Evolutionary conservation across 1,284 basidiomycete genomes (phyloP), one percentile per base, ranked within the genome.

Genomic region (Ceratobasidium sp.): DNA sequence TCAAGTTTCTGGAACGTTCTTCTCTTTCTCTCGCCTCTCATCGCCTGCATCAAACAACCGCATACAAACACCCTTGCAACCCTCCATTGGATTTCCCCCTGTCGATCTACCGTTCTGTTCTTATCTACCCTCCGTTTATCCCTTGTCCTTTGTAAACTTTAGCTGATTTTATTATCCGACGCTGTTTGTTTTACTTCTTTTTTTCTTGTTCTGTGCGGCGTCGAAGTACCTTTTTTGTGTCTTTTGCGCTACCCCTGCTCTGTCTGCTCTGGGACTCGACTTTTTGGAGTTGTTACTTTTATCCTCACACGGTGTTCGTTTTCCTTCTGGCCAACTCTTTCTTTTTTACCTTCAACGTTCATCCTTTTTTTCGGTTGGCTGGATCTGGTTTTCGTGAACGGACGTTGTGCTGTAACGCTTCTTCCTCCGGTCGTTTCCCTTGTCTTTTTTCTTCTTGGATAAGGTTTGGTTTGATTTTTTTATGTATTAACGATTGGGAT

Each of bases 121-220:
- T 61, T 61, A 64, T 64, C 33, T 67, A 26, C n/a, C n/a, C n/a
- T 50, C 65, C 56, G n/a, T 23, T 57, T 57, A 57, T 26, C 59
- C 17, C 17, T 42, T 67, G 48, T n/a, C 61, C 20, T 7, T 67
- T 67, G 65, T 50, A 67, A 67, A 48, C 46, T 52, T 33, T 67
- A 67, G 65, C n/a, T n/a, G 65, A 50, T 67, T 57, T 26, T 33
- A 50, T 66, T 67, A 67, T 50, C 12, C 65, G 65, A 33, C 65
- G 65, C 26, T 33, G 65, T 44, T 6, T 28, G 3, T 48, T 67
- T 50, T 26, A 50, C 20, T 50, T 67, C 26, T 64, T 44, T 44
- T 44, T 23, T 64, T 64, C 61, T 44, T 44, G 26, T 61, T 40
- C 59, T 40, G 17, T 40, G 48, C 65, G 65, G 28, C 65, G 65